Conservation (phyloP, 2,329 filamentous ascomycete species). For the Fusarium pseudocircinatum region DNA sequence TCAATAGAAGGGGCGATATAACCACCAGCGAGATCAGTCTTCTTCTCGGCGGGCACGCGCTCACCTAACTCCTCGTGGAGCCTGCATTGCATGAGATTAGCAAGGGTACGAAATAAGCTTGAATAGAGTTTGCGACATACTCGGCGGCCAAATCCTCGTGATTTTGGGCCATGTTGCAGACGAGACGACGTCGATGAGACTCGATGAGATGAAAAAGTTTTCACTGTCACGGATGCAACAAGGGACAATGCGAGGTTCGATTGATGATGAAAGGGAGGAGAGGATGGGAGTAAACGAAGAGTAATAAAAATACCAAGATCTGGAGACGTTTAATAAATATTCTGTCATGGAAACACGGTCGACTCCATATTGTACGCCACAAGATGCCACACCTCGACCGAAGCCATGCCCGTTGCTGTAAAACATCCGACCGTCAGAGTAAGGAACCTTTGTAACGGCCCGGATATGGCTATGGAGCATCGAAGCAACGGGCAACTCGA, state of each 20-base stretch:
- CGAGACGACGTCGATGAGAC: not conserved
- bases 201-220: not conserved
- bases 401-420: slow-evolving; percentile 24
- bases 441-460: slow-evolving; percentile 39
- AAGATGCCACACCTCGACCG: not conserved
- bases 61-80: slow-evolving; percentile 44
- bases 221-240: slow-evolving; percentile 9
- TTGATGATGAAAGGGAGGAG: not conserved
- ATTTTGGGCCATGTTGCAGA: slow-evolving; percentile 45
- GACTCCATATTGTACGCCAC: slow-evolving; percentile 1
- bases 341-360: slow-evolving; percentile 24
- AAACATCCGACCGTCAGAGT: slow-evolving; percentile 34
- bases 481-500: not conserved
- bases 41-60: slow-evolving; percentile 36
- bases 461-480: slow-evolving; percentile 18
- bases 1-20: slow-evolving; percentile 39
- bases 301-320: slow-evolving; percentile 28
- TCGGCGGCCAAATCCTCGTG: slow-evolving; percentile 48
- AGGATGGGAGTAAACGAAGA: slow-evolving; percentile 14
- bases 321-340: slow-evolving; percentile 33
- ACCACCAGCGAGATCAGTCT: slow-evolving; percentile 38
- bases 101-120: slow-evolving; percentile 12
- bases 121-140: slow-evolving; percentile 38
- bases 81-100: slow-evolving; percentile 30
- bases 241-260: not conserved